Base-by-base conservation (phyloP, 1,284 basidiomycete genomes). In the Agaricales sp. region DNA sequence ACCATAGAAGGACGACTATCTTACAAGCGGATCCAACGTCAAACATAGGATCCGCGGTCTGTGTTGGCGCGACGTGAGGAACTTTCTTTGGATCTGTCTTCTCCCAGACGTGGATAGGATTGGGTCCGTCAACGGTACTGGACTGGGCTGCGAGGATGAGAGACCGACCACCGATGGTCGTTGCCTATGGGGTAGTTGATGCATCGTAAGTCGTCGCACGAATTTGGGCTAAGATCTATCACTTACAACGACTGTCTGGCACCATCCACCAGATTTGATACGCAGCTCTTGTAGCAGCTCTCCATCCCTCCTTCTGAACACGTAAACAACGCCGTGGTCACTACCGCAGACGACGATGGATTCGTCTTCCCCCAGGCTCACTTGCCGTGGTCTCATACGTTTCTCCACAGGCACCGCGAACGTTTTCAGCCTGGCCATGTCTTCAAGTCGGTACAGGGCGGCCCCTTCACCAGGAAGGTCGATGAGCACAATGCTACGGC, bases 301-400 rank as follows among this genome's bases (percentile, higher is more conserved):
- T n/a, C 57, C 55, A 21, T 49, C 58, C n/a, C 54, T 50, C 22
- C 55, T 38, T 39, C 59, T 55, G 38, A 56, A 60, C 2, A 58
- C 45, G 26, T 60, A 59, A 8, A 61, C 54, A 2, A 53, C 24
- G 6, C 60, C 60, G 47, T 61, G 58, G 49, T 61, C 58, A 45
- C 59, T 61, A 2, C 58, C 54, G 47, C 53, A 56, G 30, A 59
- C 48, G 12, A 61, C 54, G 14, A 44, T 35, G 37, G 41, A 53
- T 44, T 50, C 54, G 20, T 52, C 49, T 37, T 58, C 53, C 20
- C 47, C 46, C 48, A 61, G 54, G 8, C 24, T 38, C 20, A 58
- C 52, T 49, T 59, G 56, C 23, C 51, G 45, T 14, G 54, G 23
- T 30, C 55, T 45, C 49, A 16, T 35, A 19, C 8, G 22, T 45